Evolutionary conservation across 108 stramenopile species (phyloP), one percentile per base, ranked within the genome.

Genomic region (Fragilariopsis cylindrus): DNA sequence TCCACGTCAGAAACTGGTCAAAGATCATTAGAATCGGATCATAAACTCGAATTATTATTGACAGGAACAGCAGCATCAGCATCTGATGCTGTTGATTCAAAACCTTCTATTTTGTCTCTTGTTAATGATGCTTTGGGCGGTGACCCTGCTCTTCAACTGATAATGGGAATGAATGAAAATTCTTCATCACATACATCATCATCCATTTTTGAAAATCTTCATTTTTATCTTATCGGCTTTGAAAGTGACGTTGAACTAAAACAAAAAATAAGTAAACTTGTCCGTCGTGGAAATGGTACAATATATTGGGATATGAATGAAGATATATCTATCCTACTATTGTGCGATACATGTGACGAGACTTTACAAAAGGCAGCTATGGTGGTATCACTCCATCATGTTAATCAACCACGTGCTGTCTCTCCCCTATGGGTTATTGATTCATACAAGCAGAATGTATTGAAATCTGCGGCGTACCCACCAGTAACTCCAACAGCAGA

Each of bases 221-320:
- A 67, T 3, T 76, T 79, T 57, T 69, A 60, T 58, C 46, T 81
- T 42, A 15, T 79, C 3, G 75, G 79, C 41, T 79, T 80, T 79
- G 81, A 80, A 49, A 68, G 69, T 9, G 45, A 72, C 60, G 39
- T 30, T 43, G 50, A 63, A 48, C 48, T 65, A 2, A 76, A 77
- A 48, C n/a, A 47, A 41, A 39, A 54, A 15, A 53, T 90, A 16
- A 75, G 83, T 6, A 81, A 75, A 50, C 56, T 90, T 16, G 81
- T 92, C 57, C 80, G 90, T 6, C 74, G 82, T 49, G 85, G 84
- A 16, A 78, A 78, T 39, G 92, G 92, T 41, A 88, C 85, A 9
- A 85, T 90, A 48, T 81, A 71, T 74, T 90, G 90, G 87, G 86
- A 87, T 57, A 73, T 89, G 41, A 84, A 88, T 68, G 81, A 86